Conservation (phyloP, 2,329 filamentous ascomycete genomes). For the Canariomyces notabilis region DNA sequence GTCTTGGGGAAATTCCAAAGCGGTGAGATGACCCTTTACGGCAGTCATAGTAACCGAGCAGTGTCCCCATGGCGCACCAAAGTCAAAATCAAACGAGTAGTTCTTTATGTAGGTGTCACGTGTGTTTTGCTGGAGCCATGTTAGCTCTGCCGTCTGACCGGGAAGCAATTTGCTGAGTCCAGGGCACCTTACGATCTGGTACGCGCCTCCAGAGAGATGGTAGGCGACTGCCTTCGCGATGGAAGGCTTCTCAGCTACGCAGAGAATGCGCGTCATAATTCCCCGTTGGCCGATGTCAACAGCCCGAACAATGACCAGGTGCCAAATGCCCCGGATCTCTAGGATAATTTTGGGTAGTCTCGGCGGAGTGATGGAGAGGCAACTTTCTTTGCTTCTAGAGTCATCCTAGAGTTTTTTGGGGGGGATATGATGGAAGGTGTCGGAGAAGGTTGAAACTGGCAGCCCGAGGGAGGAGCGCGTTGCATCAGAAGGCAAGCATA, state of each 20-base stretch:
- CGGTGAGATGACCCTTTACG: slow-evolving; percentile 81
- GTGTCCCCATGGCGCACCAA: slow-evolving; percentile 71
- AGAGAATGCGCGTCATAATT: slow-evolving; percentile 49
- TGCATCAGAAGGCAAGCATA: no score
- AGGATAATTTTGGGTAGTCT: no score
- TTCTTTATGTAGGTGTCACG: slow-evolving; percentile 83
- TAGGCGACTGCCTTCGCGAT: slow-evolving; percentile 91
- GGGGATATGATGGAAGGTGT: no score
- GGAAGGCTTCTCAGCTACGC: slow-evolving; percentile 69
- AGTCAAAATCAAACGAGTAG: slow-evolving; percentile 86
- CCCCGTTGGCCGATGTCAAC: background rate
- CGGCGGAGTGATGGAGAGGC: no score
- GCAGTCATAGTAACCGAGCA: slow-evolving; percentile 91
- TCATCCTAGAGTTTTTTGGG: no score
- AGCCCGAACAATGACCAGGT: no score
- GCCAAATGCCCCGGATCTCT: no score
- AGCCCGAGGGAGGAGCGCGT: no score
- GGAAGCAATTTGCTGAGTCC: slow-evolving; percentile 4
- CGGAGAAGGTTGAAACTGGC: no score
- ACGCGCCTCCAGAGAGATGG: slow-evolving; percentile 74
- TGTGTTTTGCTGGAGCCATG: slow-evolving; percentile 54
- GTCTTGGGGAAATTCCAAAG: slow-evolving; percentile 67
- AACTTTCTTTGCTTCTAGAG: no score
- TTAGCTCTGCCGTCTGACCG: slow-evolving; percentile 1
- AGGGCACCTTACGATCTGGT: slow-evolving; percentile 58